These are phyloP conservation scores for Fremontodendron californicum DNA, from an alignment of 345 rosid genomes.

Conservation along the genomic window DNA sequence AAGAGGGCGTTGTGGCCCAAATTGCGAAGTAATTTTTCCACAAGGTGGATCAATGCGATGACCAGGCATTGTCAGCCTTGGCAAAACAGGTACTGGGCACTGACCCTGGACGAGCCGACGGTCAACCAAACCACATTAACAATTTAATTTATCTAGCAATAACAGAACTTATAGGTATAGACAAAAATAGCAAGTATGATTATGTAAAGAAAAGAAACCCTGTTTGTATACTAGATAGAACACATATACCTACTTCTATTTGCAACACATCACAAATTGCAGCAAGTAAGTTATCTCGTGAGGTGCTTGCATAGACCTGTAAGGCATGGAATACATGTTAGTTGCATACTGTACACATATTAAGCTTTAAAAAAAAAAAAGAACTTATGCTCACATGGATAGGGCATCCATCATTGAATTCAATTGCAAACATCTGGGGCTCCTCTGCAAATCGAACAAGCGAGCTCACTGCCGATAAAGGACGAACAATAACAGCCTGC, in stretches of 20 bases:
- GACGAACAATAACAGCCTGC: conserved; percentile 98
- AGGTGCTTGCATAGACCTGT: conserved; percentile 91
- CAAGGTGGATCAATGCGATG: conserved; percentile 98
- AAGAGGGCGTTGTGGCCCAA: conserved; percentile 48
- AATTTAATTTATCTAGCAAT: conserved; percentile 2
- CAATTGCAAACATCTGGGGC: conserved; percentile 99
- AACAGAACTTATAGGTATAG: background rate
- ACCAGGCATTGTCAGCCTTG: conserved; percentile 98
- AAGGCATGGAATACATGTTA: conserved; percentile 28
- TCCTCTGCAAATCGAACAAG: conserved; percentile 98
- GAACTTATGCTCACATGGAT: conserved; percentile 67
- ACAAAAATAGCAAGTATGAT: background rate
- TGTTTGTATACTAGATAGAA: conserved; percentile 23
- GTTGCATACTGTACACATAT: conserved; percentile 20
- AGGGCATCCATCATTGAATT: conserved; percentile 94
- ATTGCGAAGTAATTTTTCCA: conserved; percentile 68
- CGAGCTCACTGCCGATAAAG: conserved; percentile 76
- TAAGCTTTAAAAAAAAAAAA: conserved; percentile 12
- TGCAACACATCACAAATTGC: conserved; percentile 92
- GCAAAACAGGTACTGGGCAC: conserved; percentile 73
- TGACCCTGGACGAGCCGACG: conserved; percentile 59
- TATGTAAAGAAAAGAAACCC: conserved; percentile 3
- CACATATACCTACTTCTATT: conserved; percentile 76
- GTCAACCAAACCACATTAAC: conserved; percentile 16
- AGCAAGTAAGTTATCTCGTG: conserved; percentile 92